These are phyloP conservation scores for Aspergillus cristatus DNA, from an alignment of 495 filamentous ascomycete genomes.

Conservation along the genomic window DNA sequence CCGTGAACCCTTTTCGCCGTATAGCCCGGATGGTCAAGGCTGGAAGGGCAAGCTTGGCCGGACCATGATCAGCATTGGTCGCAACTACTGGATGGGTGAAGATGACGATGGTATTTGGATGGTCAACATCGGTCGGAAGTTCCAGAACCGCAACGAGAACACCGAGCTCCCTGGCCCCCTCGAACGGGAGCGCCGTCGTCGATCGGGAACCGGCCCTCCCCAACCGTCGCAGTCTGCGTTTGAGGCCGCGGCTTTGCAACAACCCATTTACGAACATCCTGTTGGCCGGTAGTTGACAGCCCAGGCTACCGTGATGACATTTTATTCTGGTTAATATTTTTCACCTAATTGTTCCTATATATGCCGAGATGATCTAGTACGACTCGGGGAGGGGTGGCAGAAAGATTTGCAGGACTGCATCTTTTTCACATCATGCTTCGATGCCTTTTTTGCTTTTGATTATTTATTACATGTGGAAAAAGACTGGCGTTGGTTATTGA, in stretches of 20 bases:
- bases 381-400: constrained; percentile 10
- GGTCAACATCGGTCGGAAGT: constrained; percentile 46
- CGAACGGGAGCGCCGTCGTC: constrained; percentile 57
- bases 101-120: constrained; percentile 51
- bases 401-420: background rate
- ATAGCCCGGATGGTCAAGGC: constrained; percentile 59
- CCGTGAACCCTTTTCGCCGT: constrained; percentile 62
- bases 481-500: background rate
- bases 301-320: too few relatives aligned
- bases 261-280: constrained; percentile 24
- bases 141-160: constrained; percentile 31
- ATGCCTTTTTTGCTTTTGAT: too few relatives aligned
- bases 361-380: constrained; percentile 16
- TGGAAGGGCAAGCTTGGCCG: constrained; percentile 69
- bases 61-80: constrained; percentile 58
- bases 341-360: constrained; percentile 16
- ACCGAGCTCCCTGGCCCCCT: constrained; percentile 43
- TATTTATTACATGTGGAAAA: background rate
- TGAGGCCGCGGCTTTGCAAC: constrained; percentile 26
- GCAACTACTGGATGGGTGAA: constrained; percentile 67
- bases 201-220: constrained; percentile 60
- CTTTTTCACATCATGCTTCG: too few relatives aligned
- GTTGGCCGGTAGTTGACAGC: constrained; percentile 23
- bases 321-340: too few relatives aligned
- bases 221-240: constrained; percentile 33